Evolutionary conservation across 176 grass and related monocot species (phyloP), one percentile per base, ranked within the genome.

Genomic region (Ananas comosus): DNA sequence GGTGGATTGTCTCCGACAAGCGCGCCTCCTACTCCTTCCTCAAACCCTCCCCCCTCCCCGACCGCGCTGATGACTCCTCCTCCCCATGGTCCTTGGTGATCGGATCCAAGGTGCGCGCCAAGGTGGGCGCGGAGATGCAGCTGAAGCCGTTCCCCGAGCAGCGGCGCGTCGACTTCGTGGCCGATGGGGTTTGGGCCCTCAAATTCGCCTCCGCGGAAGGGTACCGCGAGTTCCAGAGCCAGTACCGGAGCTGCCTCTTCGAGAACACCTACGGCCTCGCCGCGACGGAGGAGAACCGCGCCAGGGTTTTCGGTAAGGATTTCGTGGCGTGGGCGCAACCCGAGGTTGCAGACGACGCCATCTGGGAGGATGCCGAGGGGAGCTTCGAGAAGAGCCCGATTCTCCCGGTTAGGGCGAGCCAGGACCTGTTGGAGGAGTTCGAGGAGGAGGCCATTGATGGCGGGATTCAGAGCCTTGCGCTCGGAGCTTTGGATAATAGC

Each of bases 401-500:
- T 1, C 13, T n/a, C 5, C 75, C 75, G 0, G 24, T 64, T 48
- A 85, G 76, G 74, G 51, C 72, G 56, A 85, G 47, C 6, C 76
- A 78, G 18, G 86, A 92, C 73, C 69, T 87, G 25, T 78, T 97
- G 24, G 83, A 92, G 68, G 89, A 97, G 47, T 92, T 92, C 23
- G 89, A 97, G 74, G 93, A 97, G 76, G 86, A 88, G 19, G 78
- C 69, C 0, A 64, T 73, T 0, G 69, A 83, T 54, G 81, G 71
- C 4, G 70, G 84, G 72, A 92, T 97, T 51, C 89, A 92, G 84
- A 97, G 93, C 79, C 81, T 97, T 1, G 86, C 93, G 10, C 87
- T 97, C 16, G 93, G 93, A 3, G 93, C 93, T 3, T 78, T 97
- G 3, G 93, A 97, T 59, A 97, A 97, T 66, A 92, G 93, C 49